Base-by-base conservation (phyloP, 768 basidiomycete species). In the Amanita pallidorosea region DNA sequence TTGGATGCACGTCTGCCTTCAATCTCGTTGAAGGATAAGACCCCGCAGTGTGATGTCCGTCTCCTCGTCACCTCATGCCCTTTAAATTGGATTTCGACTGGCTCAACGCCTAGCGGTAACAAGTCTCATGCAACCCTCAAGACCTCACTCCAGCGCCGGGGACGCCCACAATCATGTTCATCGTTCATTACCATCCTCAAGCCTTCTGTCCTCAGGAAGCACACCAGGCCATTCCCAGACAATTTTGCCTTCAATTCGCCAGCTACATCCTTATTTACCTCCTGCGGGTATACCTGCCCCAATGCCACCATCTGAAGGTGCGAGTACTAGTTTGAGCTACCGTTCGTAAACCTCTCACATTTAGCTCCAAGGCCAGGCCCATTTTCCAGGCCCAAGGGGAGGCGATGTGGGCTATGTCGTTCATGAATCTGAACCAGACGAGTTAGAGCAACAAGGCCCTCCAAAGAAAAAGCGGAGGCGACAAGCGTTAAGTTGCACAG, bases 401-500 rank as follows among this genome's bases (percentile, higher is more conserved):
- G 44, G 17, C n/a, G 25, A 4, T 18, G 9, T 27, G 7, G 15
- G 35, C 18, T 68, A 70, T 49, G 65, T 58, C 9, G 11, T 51
- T 18, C 66, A 66, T 23, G 81, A 82, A 17, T 80, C 81, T 29
- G 83, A 84, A 45, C 66, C 60, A 11, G 83, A 85, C 38, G 77
- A 73, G 20, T 69, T 72, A 38, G 65, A 70, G 8, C 74, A 74
- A 41, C 75, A 72, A 45, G 74, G 73, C 37, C 85, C 80, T 13
- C 80, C 80, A 13, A 89, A 88, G 73, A 88, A 88, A 77, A 90
- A 88, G 66, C 71, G 88, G 47, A 73, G 88, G 47, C 70, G 88
- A 41, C 87, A 90, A 62, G 87, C 88, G 35, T 67, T 90, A 57
- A 90, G 87, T 61, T 90, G 88, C 65, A 90, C 87, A 48, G 87